These are phyloP conservation scores for Beauveria sp. DNA, from an alignment of 2,329 filamentous ascomycete genomes.

Conservation along the genomic window DNA sequence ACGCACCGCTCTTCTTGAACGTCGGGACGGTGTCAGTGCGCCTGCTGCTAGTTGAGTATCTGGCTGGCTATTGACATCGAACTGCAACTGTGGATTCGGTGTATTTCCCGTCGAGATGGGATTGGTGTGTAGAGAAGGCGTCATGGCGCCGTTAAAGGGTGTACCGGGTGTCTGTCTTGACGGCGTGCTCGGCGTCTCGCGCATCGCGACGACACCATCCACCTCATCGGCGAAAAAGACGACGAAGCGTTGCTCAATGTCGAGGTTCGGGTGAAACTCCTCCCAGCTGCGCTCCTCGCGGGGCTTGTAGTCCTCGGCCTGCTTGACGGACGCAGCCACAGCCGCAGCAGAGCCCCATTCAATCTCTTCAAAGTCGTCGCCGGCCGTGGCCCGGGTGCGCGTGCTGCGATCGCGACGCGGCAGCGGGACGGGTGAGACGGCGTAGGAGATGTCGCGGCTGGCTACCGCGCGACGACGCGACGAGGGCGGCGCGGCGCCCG, in stretches of 20 bases:
- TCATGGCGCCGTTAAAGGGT: slow-evolving; percentile 36
- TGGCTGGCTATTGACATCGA: slow-evolving; percentile 13
- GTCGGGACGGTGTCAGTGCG: slow-evolving; percentile 25
- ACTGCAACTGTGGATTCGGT: slow-evolving; percentile 29
- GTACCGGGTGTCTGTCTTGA: slow-evolving; percentile 29
- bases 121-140: slow-evolving; percentile 39
- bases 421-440: slow-evolving; percentile 33
- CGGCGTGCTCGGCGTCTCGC: slow-evolving; percentile 32
- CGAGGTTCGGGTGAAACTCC: slow-evolving; percentile 92
- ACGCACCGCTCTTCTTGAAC: slow-evolving; percentile 38
- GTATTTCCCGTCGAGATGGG: slow-evolving; percentile 35
- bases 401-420: slow-evolving; percentile 51
- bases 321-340: slow-evolving; percentile 77
- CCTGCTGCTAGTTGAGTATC: slow-evolving; percentile 19
- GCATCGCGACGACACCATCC: slow-evolving; percentile 59
- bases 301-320: slow-evolving; percentile 94
- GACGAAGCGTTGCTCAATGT: slow-evolving; percentile 74
- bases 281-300: slow-evolving; percentile 96
- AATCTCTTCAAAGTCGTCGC: slow-evolving; percentile 50
- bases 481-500: slow-evolving; percentile 28
- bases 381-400: slow-evolving; percentile 44
- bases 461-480: background rate
- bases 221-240: slow-evolving; percentile 78
- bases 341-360: slow-evolving; percentile 79
- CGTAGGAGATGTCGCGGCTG: slow-evolving; percentile 36